Base-by-base conservation (phyloP, 495 filamentous ascomycete genomes). In the Penicillium lagena region DNA sequence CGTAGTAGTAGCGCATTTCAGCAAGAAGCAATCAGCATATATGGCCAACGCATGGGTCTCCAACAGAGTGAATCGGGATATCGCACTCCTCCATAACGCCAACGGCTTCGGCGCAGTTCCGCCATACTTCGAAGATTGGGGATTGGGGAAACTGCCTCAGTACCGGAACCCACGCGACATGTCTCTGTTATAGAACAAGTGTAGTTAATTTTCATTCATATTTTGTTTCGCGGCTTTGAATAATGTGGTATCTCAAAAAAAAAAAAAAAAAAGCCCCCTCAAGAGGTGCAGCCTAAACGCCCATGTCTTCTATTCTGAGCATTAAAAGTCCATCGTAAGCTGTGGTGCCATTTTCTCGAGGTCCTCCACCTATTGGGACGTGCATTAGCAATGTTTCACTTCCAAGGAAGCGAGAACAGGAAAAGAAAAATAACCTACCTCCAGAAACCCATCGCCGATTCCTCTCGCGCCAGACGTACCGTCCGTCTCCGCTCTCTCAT, bases 291-390 rank as follows among this genome's bases (percentile, higher is more conserved):
- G 22, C 32, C 38, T 29, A 10, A 58, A 58, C 49, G 45, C 56
- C 22, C 4, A 22, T 22, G 22, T 4, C 22, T 0, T 4, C 2
- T 22, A 22, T 22, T 34, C 9, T 7, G n/a, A 12, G n/a, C 30
- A 35, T 40, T 52, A 85, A 47, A 98, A 88, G 68, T 98, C 93
- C 68, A 98, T 71, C 58, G 95, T 60, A 60, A 98, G 66, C 69
- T 96, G 89, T 43, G 89, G 89, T 32, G 86, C 86, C 55, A 94
- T 67, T 64, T 89, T 95, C 70, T 98, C 94, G 45, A 98, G 67
- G 72, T 97, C 72, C 43, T 77, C 76, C 9, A 77, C 72, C 73
- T 78, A 52, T 17, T 17, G 29, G 10, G 32, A 34, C 9, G 29
- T 2, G 13, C 27, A 42, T 52, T 41, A 55, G 46, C 42, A 49